These are phyloP conservation scores for Tuber microsphaerosporum DNA, from an alignment of 495 filamentous ascomycete genomes.

Conservation along the genomic window DNA sequence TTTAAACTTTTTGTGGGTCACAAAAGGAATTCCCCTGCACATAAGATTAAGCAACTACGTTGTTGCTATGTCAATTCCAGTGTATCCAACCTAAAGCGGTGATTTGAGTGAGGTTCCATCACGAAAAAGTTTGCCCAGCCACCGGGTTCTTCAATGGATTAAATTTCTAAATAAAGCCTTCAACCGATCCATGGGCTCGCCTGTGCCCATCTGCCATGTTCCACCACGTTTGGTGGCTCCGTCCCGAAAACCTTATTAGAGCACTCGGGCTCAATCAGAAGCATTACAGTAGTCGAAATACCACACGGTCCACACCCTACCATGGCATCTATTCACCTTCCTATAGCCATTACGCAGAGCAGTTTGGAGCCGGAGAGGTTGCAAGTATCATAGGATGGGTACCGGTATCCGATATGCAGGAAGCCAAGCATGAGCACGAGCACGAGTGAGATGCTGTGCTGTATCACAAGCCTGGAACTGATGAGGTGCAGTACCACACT, in stretches of 20 bases:
- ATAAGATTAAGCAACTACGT: background rate
- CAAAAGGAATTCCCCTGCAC: background rate
- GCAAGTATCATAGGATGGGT: background rate
- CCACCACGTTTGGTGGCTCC: background rate
- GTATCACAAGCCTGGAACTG: background rate
- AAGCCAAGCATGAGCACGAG: background rate
- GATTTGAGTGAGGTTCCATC: background rate
- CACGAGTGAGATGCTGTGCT: background rate
- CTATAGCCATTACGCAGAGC: background rate
- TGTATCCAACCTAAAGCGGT: background rate
- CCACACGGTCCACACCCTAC: background rate
- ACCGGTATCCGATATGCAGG: background rate
- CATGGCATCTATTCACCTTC: background rate
- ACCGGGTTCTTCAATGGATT: background rate
- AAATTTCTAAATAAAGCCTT: background rate
- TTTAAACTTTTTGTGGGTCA: background rate
- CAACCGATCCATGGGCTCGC: background rate
- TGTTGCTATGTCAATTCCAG: background rate
- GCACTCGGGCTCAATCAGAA: background rate
- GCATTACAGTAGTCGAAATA: background rate
- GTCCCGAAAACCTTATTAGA: background rate
- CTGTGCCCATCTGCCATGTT: background rate
- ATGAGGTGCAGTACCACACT: background rate
- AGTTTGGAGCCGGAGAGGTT: background rate
- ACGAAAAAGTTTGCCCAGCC: background rate